Evolutionary conservation across 805 yeast genomes (phyloP), one percentile per base, ranked within the genome.

Genomic region (Kurtzmaniella fragi): DNA sequence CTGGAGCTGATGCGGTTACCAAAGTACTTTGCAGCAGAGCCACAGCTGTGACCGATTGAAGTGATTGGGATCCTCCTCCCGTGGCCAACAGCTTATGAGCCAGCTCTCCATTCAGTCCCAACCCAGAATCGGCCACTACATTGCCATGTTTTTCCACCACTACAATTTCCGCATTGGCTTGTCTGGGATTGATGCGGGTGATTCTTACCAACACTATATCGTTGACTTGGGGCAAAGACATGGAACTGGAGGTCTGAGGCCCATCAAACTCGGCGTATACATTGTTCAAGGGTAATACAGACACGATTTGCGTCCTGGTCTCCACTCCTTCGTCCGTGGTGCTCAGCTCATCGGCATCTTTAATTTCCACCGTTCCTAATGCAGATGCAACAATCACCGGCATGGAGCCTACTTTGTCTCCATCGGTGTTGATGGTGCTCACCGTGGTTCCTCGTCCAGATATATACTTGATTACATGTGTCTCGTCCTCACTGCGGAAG

Each of bases 181-280:
- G 90, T 41, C 74, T 77, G 31, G 70, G 62, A 7, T 80, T 73
- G 29, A 90, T 71, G 48, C 81, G 75, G 17, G 82, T 78, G 17
- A 93, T 84, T 39, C 80, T 71, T 1, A 87, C 87, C 15, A 91
- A 63, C 2, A 93, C 96, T 17, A 81, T 59, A 57, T 91, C 96
- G 23, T 85, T 84, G 46, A 87, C 96, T 45, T 79, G 77, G 6
- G 98, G 98, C 39, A 90, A 61, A 43, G 73, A 73, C 40, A 70
- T 74, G 31, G 71, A 57, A 41, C 58, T 12, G 3, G 43, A 41
- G 28, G 50, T 46, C 11, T 48, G 37, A 17, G 39, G 15, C 27
- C 17, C 28, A 4, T 60, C 55, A 41, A 50, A 57, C 31, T 53
- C 42, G 31, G 48, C 41, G 44, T 59, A 63, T 8, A 55, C 48